phyloP scores from a whole-genome alignment of 2,329 filamentous ascomycete genomes.

The Penicillium sp. region DNA sequence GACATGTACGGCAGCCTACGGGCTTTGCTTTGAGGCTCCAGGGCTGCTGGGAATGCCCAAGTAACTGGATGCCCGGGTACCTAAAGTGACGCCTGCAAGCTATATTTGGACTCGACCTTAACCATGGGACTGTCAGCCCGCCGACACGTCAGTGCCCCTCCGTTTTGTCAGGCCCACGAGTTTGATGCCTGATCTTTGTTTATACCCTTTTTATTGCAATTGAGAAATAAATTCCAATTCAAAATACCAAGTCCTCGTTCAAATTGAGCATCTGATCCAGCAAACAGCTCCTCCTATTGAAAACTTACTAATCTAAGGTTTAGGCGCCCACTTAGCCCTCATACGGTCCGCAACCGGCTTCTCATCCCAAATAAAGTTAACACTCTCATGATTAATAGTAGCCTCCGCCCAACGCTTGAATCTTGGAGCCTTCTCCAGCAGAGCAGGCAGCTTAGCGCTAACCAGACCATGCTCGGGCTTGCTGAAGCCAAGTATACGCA shows the following conservation, averaged over 20 bases:
- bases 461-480: slow-evolving; percentile 51
- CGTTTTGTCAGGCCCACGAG: not conserved
- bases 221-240: not conserved
- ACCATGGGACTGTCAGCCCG: slow-evolving; percentile 16
- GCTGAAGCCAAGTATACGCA: slow-evolving; percentile 57
- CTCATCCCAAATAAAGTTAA: slow-evolving; percentile 63
- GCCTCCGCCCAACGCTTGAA: slow-evolving; percentile 67
- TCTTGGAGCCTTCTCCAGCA: slow-evolving; percentile 58
- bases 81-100: slow-evolving; percentile 2
- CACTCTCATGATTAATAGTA: slow-evolving; percentile 62
- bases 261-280: not conserved
- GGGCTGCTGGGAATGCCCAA: not conserved
- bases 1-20: slow-evolving; percentile 10
- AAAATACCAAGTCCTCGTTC: not conserved
- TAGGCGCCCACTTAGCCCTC: slow-evolving; percentile 42
- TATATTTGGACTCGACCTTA: slow-evolving; percentile 15
- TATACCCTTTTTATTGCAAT: not conserved
- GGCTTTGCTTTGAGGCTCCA: slow-evolving; percentile 6
- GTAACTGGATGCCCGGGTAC: not conserved
- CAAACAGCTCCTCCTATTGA: not conserved
- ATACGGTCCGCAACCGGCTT: slow-evolving; percentile 43
- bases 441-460: slow-evolving; percentile 50
- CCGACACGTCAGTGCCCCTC: slow-evolving; percentile 20
- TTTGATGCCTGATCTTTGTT: not conserved
- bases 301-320: slow-evolving; percentile 12